Evolutionary conservation across 768 basidiomycete genomes (phyloP), one percentile per base, ranked within the genome.

Genomic region (Vararia minispora): DNA sequence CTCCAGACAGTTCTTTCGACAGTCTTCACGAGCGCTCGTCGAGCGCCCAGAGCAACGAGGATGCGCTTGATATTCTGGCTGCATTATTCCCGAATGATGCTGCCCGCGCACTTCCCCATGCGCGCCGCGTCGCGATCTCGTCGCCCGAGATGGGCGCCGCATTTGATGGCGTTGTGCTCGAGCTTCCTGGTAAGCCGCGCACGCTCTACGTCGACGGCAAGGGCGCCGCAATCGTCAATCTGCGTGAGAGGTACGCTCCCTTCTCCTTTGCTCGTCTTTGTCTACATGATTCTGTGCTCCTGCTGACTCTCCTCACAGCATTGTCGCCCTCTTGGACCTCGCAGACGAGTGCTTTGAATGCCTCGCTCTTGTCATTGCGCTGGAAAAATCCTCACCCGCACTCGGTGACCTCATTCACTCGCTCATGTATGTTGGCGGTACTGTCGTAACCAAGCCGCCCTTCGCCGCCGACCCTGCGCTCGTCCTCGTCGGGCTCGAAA

Each of bases 401-500:
- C 68, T 91, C 39, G 72, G 79, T 48, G 74, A 76, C 51, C 64
- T 90, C 40, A 65, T 92, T 26, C 90, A 92, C 54, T 82, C 89
- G 35, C 69, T 92, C 45, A 86, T 92, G 84, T 92, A 92, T 59
- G 84, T 91, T 37, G 88, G 88, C 45, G 89, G 85, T 39, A 74
- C 71, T 35, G 80, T 92, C 37, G 78, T 92, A 36, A 84, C 86
- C 38, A 79, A 76, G 54, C 82, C 84, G 39, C 75, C 74, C 18
- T 85, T 83, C 66, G 66, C 75, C 51, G 74, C 80, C 41, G 74
- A 86, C 52, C 69, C 80, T 21, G 74, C 78, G 13, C 87, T 78
- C 55, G 73, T 92, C 25, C 76, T 91, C 32, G 82, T 92, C 39
- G 89, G 89, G 28, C 63, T 92, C 58, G 88, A 90, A 52, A 76